A percentile compares a stretch with the other conserved stretches of the same genome.
phyloP scores from a whole-genome alignment of 1,139 yeast genomes.

The Hemisphaericaspora xylanilytica region DNA sequence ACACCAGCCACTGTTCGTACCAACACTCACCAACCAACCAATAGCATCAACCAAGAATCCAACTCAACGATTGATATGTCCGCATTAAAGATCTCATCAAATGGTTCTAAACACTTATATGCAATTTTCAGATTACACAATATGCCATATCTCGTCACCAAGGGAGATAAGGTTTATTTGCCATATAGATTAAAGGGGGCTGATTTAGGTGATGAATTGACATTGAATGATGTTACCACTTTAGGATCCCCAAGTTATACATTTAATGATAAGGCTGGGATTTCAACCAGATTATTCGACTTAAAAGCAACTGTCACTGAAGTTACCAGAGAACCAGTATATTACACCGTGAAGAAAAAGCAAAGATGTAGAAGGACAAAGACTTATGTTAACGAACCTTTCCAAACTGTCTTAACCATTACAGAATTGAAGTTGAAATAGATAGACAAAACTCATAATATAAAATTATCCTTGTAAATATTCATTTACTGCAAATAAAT shows the following conservation, averaged over 20 bases:
- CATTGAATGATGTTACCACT: conserved; percentile 71
- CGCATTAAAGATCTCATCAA: conserved; percentile 65
- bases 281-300: conserved; percentile 43
- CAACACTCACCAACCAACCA: conserved; percentile 1
- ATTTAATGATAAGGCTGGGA: conserved; percentile 36
- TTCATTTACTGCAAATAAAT: background rate
- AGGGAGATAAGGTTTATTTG: conserved; percentile 79
- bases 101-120: conserved; percentile 52
- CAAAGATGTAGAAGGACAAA: conserved; percentile 83
- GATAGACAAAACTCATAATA: background rate
- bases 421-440: conserved; percentile 60
- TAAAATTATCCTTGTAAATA: background rate
- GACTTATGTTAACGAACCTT: conserved; percentile 75
- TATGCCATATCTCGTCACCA: conserved; percentile 84
- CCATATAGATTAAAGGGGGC: conserved; percentile 77
- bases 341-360: conserved; percentile 56
- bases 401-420: conserved; percentile 77
- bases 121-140: conserved; percentile 83
- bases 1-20: background rate
- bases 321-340: conserved; percentile 80
- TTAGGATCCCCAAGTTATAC: conserved; percentile 87
- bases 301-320: conserved; percentile 81
- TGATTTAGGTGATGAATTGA: conserved; percentile 74
- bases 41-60: conserved; percentile 9
- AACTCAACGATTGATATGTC: conserved; percentile 12